Percentiles rank a stretch among this genome's conserved stretches.
Evolutionary conservation across 2,329 filamentous ascomycete genomes (phyloP).

Genomic region (Botryotinia calthae): DNA sequence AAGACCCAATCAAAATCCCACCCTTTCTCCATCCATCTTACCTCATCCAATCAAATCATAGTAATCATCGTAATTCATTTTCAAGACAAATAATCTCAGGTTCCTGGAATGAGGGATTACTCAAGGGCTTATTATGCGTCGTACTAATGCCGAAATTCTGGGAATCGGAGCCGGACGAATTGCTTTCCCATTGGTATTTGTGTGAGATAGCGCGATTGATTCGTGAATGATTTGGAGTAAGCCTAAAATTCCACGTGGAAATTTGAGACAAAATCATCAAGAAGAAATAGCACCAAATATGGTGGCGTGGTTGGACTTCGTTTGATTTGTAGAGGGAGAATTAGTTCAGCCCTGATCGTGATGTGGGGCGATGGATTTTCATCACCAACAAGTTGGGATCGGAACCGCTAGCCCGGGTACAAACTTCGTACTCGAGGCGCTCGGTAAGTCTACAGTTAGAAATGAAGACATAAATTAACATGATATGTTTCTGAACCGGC

Average conservation of each 20-base stretch:
- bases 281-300: neutral
- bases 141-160: neutral
- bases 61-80: too few relatives aligned
- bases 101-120: neutral
- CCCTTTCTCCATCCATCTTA: neutral
- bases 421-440: neutral
- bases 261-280: neutral
- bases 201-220: neutral
- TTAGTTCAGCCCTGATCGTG: neutral
- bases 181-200: neutral
- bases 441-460: neutral
- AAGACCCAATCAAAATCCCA: neutral
- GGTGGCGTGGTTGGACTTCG: neutral
- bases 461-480: neutral
- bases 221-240: neutral
- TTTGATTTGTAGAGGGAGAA: neutral
- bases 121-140: neutral
- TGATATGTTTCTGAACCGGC: neutral
- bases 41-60: neutral
- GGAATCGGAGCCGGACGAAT: neutral
- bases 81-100: neutral
- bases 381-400: neutral
- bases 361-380: neutral
- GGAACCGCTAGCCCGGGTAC: neutral
- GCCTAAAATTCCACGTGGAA: neutral